These are phyloP conservation scores for Chondrus crispus DNA, from an alignment of 23 red algal species.

Conservation along the genomic window DNA sequence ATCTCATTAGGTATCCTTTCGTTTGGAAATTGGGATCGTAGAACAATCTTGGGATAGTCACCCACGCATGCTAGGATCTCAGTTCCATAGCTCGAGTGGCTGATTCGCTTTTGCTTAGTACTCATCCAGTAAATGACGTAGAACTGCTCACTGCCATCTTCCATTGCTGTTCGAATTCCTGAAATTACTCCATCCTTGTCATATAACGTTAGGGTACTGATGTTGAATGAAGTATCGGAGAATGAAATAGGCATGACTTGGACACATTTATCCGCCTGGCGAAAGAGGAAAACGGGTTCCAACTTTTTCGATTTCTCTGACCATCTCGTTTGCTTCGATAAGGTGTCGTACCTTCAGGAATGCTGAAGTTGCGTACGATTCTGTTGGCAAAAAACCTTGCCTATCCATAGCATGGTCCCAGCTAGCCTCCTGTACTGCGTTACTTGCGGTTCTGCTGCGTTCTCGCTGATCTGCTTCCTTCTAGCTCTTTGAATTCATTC, in stretches of 20 bases:
- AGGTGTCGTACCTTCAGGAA: background rate
- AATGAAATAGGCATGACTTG: background rate
- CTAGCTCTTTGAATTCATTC: background rate
- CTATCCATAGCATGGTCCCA: background rate
- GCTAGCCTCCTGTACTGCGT: background rate
- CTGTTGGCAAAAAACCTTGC: background rate
- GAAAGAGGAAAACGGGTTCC: background rate
- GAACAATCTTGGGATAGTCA: too few species aligned
- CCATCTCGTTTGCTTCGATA: background rate
- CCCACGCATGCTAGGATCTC: too few species aligned
- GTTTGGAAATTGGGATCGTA: too few species aligned
- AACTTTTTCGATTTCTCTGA: background rate
- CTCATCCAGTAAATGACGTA: background rate
- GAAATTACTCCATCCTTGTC: background rate
- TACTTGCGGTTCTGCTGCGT: background rate
- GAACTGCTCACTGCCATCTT: background rate
- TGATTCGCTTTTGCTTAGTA: conserved; percentile 3
- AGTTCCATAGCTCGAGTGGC: background rate
- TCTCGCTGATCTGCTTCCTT: background rate
- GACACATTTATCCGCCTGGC: too few species aligned
- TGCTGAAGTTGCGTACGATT: background rate
- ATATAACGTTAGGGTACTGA: background rate
- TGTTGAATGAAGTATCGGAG: background rate
- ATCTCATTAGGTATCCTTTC: too few species aligned
- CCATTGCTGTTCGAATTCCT: background rate